Percentiles rank a stretch among this genome's conserved stretches.
phyloP scores from a whole-genome alignment of 1,284 basidiomycete genomes.

The Microbotryum saponariae region DNA sequence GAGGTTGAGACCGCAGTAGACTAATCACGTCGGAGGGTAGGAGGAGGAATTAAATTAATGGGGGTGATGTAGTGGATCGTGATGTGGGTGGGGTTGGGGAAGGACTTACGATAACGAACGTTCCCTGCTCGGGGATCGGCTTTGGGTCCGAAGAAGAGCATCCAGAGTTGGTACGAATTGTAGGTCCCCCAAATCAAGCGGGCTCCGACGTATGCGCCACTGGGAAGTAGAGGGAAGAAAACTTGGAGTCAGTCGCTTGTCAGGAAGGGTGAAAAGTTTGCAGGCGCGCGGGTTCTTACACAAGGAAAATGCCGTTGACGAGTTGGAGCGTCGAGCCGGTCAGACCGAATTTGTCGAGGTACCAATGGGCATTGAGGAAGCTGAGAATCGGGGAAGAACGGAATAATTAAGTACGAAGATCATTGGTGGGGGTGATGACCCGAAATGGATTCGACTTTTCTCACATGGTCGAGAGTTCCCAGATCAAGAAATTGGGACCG shows the following conservation, averaged over 20 bases:
- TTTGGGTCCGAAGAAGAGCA: conserved; percentile 18
- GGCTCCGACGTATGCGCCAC: conserved; percentile 37
- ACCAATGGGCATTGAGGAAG: conserved; percentile 43
- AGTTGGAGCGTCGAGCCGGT: conserved; percentile 38
- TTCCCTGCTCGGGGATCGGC: not conserved
- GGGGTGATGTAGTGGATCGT: not conserved
- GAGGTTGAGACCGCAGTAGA: conserved; percentile 36
- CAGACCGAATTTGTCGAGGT: conserved; percentile 40
- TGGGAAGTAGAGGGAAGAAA: not conserved
- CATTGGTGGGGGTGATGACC: not conserved
- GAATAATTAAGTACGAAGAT: not conserved
- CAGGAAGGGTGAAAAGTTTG: not conserved
- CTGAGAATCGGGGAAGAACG: not conserved
- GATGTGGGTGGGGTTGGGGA: too few relatives aligned
- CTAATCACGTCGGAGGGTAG: conserved; percentile 27
- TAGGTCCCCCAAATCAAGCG: conserved; percentile 40
- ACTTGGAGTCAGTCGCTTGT: not conserved
- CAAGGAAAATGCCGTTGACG: conserved; percentile 35
- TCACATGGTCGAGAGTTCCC: conserved; percentile 7
- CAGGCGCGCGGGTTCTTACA: conserved; percentile 5
- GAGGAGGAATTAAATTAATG: conserved; percentile 30
- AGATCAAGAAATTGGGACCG: conserved; percentile 40
- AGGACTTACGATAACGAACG: not conserved
- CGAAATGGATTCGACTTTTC: too few relatives aligned
- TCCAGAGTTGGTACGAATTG: conserved; percentile 34